A percentile compares a stretch with the other conserved stretches of the same genome.
Conservation (phyloP, 345 rosid species). For the Eucalyptus sp. region DNA sequence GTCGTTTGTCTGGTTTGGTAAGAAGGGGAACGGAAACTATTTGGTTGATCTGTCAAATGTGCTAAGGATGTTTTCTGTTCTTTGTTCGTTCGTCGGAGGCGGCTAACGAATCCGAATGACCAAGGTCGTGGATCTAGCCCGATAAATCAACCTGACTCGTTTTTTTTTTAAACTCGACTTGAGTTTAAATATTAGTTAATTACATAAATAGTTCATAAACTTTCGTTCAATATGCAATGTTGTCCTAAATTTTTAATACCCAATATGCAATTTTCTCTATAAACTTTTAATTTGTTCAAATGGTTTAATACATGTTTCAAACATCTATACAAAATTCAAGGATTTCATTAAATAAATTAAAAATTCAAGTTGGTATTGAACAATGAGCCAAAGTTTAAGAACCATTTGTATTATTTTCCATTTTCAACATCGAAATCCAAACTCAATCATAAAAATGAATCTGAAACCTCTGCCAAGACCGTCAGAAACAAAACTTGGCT, state of each 20-base stretch:
- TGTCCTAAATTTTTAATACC: not conserved
- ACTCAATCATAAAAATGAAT: not conserved
- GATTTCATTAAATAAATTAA: too few relatives aligned
- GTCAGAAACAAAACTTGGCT: not conserved
- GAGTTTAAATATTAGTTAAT: not conserved
- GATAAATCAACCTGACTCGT: not conserved
- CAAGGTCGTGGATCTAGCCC: not conserved
- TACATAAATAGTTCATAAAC: not conserved
- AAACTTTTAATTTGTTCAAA: too few relatives aligned
- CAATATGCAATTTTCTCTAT: not conserved
- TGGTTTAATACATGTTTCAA: not conserved
- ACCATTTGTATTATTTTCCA: not conserved
- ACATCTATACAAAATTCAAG: not conserved
- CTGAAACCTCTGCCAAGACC: not conserved
- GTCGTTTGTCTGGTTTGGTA: not conserved
- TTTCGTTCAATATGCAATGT: accelerated
- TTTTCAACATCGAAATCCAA: not conserved
- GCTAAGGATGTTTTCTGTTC: not conserved
- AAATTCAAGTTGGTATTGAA: too few relatives aligned
- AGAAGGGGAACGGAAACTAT: not conserved
- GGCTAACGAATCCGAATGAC: not conserved
- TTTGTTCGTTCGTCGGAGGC: not conserved
- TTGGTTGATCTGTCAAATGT: not conserved
- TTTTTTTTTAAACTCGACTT: too few relatives aligned
- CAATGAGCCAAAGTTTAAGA: too few relatives aligned